Evolutionary conservation across 331 rosid genomes (phyloP).

Genomic region (Arachis monticola): DNA sequence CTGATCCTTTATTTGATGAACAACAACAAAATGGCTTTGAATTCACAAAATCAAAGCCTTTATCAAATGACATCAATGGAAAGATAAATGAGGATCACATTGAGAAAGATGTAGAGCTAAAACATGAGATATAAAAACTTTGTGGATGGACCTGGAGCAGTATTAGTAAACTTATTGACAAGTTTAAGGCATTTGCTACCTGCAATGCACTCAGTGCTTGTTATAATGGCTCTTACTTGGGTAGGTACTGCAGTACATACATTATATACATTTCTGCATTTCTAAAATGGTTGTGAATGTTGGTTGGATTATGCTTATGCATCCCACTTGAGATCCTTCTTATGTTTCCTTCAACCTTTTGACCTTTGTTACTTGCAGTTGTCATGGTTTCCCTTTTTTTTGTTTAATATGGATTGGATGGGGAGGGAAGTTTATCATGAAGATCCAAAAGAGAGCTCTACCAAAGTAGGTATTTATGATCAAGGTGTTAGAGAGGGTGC

Average conservation of each 20-base stretch:
- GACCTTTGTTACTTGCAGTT: conserved; percentile 58
- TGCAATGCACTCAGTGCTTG: conserved; percentile 94
- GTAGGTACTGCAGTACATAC: conserved; percentile 51
- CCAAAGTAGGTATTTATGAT: conserved; percentile 63
- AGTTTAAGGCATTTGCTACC: conserved; percentile 98
- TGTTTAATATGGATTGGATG: conserved; percentile 99
- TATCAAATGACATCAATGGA: conserved; percentile 47
- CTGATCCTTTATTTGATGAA: conserved; percentile 83
- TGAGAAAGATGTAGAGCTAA: conserved; percentile 47
- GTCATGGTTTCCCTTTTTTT: conserved; percentile 98
- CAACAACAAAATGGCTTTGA: conserved; percentile 63
- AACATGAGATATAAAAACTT: conserved; percentile 50
- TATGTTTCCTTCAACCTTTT: conserved; percentile 27
- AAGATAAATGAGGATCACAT: conserved; percentile 40
- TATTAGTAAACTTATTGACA: conserved; percentile 84
- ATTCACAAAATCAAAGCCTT: conserved; percentile 52
- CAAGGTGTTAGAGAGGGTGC: conserved; percentile 99
- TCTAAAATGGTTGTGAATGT: conserved; percentile 24
- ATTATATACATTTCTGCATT: not conserved
- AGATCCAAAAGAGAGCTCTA: conserved; percentile 78
- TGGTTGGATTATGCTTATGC: conserved; percentile 20
- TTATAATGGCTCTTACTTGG: conserved; percentile 99
- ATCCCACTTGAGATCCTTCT: conserved; percentile 36
- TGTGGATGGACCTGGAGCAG: conserved; percentile 93
- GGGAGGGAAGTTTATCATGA: conserved; percentile 99